Evolutionary conservation across 2,329 filamentous ascomycete genomes (phyloP).

Genomic region (Monosporascus sp.): DNA sequence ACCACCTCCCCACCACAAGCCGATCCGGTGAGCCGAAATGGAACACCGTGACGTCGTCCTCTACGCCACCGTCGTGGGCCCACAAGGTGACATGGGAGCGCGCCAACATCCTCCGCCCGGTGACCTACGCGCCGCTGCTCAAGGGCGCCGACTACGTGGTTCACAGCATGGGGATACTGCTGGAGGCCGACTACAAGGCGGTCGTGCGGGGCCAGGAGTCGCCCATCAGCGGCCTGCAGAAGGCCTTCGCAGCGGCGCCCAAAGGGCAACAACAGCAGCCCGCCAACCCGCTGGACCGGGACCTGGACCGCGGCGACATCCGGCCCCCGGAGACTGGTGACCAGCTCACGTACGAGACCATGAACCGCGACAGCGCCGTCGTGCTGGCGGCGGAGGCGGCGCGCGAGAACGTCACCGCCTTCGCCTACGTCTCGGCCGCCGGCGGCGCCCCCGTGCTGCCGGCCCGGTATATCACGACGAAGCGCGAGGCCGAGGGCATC

Average conservation of each 20-base stretch:
- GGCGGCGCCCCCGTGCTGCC: conserved; percentile 82
- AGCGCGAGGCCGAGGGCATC: conserved; percentile 78
- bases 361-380: conserved; percentile 90
- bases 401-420: conserved; percentile 58
- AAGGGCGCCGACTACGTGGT: conserved; percentile 77
- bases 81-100: conserved; percentile 79
- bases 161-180: conserved; percentile 90
- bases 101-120: conserved; percentile 79
- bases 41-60: conserved; percentile 68
- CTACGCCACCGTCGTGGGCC: conserved; percentile 72
- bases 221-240: conserved; percentile 68
- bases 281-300: conserved; percentile 63
- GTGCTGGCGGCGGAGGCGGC: conserved; percentile 73
- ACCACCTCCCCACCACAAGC: conserved; percentile 38
- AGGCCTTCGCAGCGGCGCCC: conserved; percentile 65
- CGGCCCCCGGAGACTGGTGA: conserved; percentile 61
- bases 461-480: conserved; percentile 79
- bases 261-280: conserved; percentile 34
- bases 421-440: conserved; percentile 85
- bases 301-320: conserved; percentile 54
- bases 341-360: conserved; percentile 90
- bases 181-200: conserved; percentile 97
- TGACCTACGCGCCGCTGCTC: conserved; percentile 72
- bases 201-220: conserved; percentile 79
- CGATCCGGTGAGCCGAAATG: conserved; percentile 87